Evolutionary conservation across 345 rosid genomes (phyloP), one percentile per base, ranked within the genome.

Genomic region (Hirschfeldia incana): DNA sequence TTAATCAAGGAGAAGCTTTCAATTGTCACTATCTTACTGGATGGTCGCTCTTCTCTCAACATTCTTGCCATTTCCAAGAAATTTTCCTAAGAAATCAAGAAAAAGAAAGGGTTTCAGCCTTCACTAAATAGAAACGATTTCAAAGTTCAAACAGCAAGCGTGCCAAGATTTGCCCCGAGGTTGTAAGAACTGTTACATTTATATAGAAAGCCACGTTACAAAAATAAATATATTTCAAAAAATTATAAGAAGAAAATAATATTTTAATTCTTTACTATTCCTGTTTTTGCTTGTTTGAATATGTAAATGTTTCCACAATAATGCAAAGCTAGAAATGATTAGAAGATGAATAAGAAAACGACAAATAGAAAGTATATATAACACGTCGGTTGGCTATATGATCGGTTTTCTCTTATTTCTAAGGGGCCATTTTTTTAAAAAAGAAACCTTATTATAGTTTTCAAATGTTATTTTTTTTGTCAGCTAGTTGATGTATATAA

Each of bases 11-110:
- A 86, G 70, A 77, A 86, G 1, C 74, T 59, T 21, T 77, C 44
- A 3, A 86, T 74, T 64, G 86, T 81, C 15, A 86, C 76, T 6
- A 60, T 72, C 66, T 78, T 84, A 51, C 80, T 82, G 42, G 83
- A 65, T 6, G 86, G 88, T 15, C 75, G 73, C 30, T 66, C 32
- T 1, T 70, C 69, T 53, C 79, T 80, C 33, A 28, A 65, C 15
- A 15, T 55, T 27, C 82, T 77, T 15, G 69, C 39, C 66, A 79
- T 59, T 34, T 68, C 17, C 33, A 15, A 17, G 28, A 8, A 2
- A 6, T 5, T 4, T 29, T 17, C 61, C 12, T 37, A 1, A 8
- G 11, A 37, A 37, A 37, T 37, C 42, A 7, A 37, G 3, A 42
- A 42, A 6, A 15, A 60, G 46, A 76, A 17, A 30, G 33, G n/a